phyloP scores from a whole-genome alignment of 768 basidiomycete species.

The Amanita rubescens region DNA sequence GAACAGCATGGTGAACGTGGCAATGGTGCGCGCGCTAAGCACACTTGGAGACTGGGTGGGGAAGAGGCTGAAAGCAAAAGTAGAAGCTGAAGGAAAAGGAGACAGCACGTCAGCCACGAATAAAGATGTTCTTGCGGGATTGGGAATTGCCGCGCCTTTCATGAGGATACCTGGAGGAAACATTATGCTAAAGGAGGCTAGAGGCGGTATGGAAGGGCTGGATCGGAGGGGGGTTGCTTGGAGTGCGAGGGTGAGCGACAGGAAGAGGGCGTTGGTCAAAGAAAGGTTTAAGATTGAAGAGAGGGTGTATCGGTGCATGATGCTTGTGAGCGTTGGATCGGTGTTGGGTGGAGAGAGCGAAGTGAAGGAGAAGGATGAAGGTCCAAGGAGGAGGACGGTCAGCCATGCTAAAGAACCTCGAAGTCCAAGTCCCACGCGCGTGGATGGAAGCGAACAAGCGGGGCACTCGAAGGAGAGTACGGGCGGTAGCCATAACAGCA shows the following conservation, averaged over 20 bases:
- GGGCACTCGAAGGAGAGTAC: not conserved
- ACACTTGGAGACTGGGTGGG: slow-evolving; percentile 6
- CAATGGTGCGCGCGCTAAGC: slow-evolving; percentile 42
- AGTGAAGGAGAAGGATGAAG: not conserved
- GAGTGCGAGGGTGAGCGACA: slow-evolving; percentile 55
- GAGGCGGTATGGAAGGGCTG: slow-evolving; percentile 5
- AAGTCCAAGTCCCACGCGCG: slow-evolving; percentile 14
- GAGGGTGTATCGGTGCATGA: slow-evolving; percentile 41
- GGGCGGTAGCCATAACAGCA: not conserved
- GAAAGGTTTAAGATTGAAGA: slow-evolving; percentile 45
- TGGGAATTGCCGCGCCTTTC: slow-evolving; percentile 3
- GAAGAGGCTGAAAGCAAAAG: slow-evolving; percentile 36
- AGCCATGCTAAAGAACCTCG: slow-evolving; percentile 3
- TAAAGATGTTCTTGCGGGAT: slow-evolving; percentile 3
- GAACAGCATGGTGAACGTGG: slow-evolving; percentile 79
- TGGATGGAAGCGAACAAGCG: not conserved
- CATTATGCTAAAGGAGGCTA: slow-evolving; percentile 1
- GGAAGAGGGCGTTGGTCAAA: slow-evolving; percentile 46
- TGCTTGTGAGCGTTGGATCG: slow-evolving; percentile 37
- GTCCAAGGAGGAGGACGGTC: not conserved
- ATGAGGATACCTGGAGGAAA: slow-evolving; percentile 4
- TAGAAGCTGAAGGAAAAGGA: slow-evolving; percentile 43
- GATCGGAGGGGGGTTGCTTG: slow-evolving; percentile 26
- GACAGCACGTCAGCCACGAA: too few species aligned
- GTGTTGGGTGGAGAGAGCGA: slow-evolving; percentile 9